Percentiles rank a stretch among this genome's conserved stretches.
phyloP scores from a whole-genome alignment of 2,329 filamentous ascomycete genomes.

The Ceratocystis albifundus region DNA sequence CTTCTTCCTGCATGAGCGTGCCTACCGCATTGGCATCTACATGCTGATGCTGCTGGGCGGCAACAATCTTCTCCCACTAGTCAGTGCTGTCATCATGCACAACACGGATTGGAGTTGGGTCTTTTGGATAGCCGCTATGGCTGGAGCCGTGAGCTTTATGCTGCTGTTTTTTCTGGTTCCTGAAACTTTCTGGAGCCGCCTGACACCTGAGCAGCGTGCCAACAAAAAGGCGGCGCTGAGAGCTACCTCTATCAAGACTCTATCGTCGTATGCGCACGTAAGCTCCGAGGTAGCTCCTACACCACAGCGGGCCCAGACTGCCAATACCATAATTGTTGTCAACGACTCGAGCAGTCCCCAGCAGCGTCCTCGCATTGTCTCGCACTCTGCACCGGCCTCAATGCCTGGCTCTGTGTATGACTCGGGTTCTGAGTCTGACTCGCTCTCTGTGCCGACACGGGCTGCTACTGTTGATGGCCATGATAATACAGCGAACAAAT shows the following conservation, averaged over 20 bases:
- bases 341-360: background rate
- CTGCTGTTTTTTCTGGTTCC: constrained; percentile 84
- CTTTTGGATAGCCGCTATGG: constrained; percentile 76
- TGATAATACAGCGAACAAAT: background rate
- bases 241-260: constrained; percentile 36
- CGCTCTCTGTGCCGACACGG: background rate
- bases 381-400: background rate
- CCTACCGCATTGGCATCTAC: constrained; percentile 87
- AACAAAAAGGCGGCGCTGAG: constrained; percentile 32
- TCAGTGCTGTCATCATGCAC: constrained; percentile 76
- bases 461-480: constrained; percentile 1
- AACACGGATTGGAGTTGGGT: constrained; percentile 77
- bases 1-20: constrained; percentile 74
- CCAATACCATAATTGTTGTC: background rate
- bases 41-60: constrained; percentile 78
- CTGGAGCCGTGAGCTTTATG: constrained; percentile 58
- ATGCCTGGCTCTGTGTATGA: constrained; percentile 3
- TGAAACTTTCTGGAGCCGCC: constrained; percentile 90
- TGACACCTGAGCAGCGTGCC: constrained; percentile 40
- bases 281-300: background rate
- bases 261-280: constrained; percentile 32
- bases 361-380: background rate
- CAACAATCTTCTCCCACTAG: constrained; percentile 78
- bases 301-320: constrained; percentile 1
- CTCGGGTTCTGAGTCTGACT: constrained; percentile 6